Conservation (phyloP, 2,329 filamentous ascomycete genomes). For the Triangularia setosa region DNA sequence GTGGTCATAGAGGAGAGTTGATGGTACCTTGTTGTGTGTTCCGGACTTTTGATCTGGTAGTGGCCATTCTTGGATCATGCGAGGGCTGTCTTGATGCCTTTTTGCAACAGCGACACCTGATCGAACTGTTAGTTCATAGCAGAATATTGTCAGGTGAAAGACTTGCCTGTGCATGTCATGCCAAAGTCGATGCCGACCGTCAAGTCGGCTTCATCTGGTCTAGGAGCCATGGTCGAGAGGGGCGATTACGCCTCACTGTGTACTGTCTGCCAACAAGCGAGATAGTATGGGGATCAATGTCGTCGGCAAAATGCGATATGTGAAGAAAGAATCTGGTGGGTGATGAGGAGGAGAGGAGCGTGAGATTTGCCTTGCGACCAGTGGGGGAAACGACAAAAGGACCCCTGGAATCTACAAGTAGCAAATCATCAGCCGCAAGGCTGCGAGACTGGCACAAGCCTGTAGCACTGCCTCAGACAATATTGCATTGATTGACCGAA, state of each 20-base stretch:
- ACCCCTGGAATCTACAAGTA: not conserved
- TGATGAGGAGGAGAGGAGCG: not conserved
- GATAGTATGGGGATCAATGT: not conserved
- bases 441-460: not conserved
- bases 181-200: conserved; percentile 3
- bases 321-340: too few relatives aligned
- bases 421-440: not conserved
- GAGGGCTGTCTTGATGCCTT: not conserved
- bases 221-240: not conserved
- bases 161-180: conserved; percentile 4
- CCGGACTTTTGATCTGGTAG: not conserved
- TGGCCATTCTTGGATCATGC: conserved; percentile 4
- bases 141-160: too few relatives aligned
- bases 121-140: not conserved
- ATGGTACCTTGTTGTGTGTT: conserved; percentile 1
- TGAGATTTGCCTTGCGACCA: not conserved
- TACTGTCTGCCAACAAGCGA: not conserved
- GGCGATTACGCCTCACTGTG: not conserved
- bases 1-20: not conserved
- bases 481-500: not conserved
- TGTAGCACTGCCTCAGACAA: not conserved
- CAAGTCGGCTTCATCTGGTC: not conserved
- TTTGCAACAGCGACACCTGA: not conserved
- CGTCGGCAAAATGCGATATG: not conserved
- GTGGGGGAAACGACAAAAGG: not conserved